Evolutionary conservation across 1,284 basidiomycete genomes (phyloP).

Genomic region (Xerocomus nothofagi): DNA sequence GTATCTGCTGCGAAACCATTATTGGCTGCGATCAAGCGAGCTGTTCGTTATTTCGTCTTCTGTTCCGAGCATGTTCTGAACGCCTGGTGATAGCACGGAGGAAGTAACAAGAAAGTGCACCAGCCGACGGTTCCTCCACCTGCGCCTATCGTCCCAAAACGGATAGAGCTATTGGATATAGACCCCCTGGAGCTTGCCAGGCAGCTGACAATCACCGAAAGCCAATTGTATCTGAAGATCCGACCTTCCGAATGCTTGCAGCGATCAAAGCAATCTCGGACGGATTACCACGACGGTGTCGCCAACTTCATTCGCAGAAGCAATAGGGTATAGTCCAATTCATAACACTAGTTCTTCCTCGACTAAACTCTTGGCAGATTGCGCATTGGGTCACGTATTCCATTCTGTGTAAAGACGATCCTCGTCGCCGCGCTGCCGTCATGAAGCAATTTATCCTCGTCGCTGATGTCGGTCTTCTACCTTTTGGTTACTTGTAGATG

Average conservation of each 20-base stretch:
- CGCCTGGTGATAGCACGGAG: slow-evolving; percentile 39
- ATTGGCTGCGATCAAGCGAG: slow-evolving; percentile 51
- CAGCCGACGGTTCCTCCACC: slow-evolving; percentile 45
- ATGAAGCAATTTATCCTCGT: slow-evolving; percentile 79
- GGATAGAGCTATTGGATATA: slow-evolving; percentile 62
- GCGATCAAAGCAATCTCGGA: slow-evolving; percentile 53
- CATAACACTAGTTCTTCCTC: not conserved
- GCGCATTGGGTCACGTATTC: slow-evolving; percentile 78
- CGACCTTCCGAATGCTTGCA: slow-evolving; percentile 71
- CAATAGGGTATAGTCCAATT: slow-evolving; percentile 51
- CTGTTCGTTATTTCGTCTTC: slow-evolving; percentile 40
- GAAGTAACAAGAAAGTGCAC: slow-evolving; percentile 34
- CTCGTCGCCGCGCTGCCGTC: slow-evolving; percentile 63
- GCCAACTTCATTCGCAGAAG: slow-evolving; percentile 72
- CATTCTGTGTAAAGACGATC: slow-evolving; percentile 69
- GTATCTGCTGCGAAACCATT: slow-evolving; percentile 55
- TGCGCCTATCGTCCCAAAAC: slow-evolving; percentile 59
- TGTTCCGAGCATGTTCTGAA: not conserved
- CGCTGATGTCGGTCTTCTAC: slow-evolving; percentile 59
- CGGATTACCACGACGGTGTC: slow-evolving; percentile 57
- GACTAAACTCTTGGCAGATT: slow-evolving; percentile 38
- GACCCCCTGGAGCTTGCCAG: slow-evolving; percentile 79
- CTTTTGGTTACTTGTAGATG: not conserved
- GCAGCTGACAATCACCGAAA: slow-evolving; percentile 79
- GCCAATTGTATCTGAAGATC: slow-evolving; percentile 68